phyloP scores from a whole-genome alignment of 2,329 filamentous ascomycete species.

The Diaporthe batatas region DNA sequence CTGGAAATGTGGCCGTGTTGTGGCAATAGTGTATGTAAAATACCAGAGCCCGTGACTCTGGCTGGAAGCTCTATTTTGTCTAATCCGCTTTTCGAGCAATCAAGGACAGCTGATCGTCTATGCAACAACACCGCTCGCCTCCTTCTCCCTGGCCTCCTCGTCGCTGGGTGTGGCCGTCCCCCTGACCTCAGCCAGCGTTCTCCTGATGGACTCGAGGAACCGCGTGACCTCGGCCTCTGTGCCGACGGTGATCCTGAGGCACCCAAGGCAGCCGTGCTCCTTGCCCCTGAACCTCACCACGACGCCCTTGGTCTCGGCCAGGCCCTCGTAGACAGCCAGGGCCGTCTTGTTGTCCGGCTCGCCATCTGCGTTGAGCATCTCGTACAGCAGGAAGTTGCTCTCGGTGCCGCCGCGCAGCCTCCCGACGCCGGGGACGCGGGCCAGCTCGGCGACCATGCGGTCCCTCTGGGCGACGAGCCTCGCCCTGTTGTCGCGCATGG shows the following conservation, averaged over 20 bases:
- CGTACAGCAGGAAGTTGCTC: conserved; percentile 91
- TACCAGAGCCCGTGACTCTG: neutral
- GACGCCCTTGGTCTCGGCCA: conserved; percentile 89
- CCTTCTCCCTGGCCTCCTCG: conserved; percentile 54
- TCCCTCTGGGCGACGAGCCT: conserved; percentile 82
- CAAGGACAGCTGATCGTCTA: conserved; percentile 44
- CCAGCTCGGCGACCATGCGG: conserved; percentile 80
- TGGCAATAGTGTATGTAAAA: neutral
- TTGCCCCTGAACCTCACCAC: conserved; percentile 95
- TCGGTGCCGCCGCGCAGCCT: conserved; percentile 82
- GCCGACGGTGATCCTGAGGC: conserved; percentile 91
- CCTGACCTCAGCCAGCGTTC: conserved; percentile 61
- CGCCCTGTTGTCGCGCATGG: conserved; percentile 80
- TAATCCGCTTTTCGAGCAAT: neutral
- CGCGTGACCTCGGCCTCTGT: conserved; percentile 87
- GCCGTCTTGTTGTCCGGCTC: conserved; percentile 84
- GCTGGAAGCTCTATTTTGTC: conserved; percentile 24
- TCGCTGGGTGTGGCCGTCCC: conserved; percentile 47
- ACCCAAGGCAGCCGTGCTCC: conserved; percentile 90
- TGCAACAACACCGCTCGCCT: conserved; percentile 54
- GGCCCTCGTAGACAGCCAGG: conserved; percentile 81
- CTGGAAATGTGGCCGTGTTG: too few species aligned
- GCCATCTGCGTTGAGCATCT: conserved; percentile 82
- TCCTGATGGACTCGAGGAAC: conserved; percentile 78
- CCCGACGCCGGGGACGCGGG: conserved; percentile 82